A percentile compares a stretch with the other conserved stretches of the same genome.
Conservation (phyloP, 1,284 basidiomycete species). For the Xanthoconium separans region DNA sequence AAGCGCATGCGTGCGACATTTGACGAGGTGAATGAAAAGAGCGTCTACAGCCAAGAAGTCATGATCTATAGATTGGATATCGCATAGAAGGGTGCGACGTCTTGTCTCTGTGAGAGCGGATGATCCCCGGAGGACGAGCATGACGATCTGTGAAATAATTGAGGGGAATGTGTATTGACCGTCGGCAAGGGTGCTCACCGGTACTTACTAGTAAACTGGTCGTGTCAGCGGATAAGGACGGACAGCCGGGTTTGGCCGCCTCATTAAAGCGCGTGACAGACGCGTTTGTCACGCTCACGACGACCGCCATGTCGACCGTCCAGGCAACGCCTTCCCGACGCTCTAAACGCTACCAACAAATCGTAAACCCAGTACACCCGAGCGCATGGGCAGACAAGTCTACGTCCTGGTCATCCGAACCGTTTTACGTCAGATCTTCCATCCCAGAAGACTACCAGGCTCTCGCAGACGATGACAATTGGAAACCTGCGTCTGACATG, state of each 20-base stretch:
- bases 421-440: constrained; percentile 39
- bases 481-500: constrained; percentile 19
- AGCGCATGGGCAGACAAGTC: constrained; percentile 31
- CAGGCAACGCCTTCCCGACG: constrained; percentile 40
- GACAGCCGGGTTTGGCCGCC: not conserved
- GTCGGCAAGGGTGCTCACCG: constrained; percentile 14
- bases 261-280: constrained; percentile 24
- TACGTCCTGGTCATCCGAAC: constrained; percentile 42
- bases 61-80: constrained; percentile 56
- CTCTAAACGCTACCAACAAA: constrained; percentile 52
- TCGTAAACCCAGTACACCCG: constrained; percentile 40
- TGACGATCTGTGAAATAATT: constrained; percentile 30
- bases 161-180: not conserved
- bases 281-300: constrained; percentile 19
- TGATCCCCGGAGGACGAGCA: constrained; percentile 70
- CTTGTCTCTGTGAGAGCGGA: constrained; percentile 74
- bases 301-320: constrained; percentile 21
- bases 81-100: constrained; percentile 65
- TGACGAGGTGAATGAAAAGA: constrained; percentile 86
- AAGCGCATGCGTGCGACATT: constrained; percentile 49
- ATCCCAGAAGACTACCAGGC: constrained; percentile 30
- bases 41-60: constrained; percentile 74
- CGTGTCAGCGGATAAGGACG: constrained; percentile 5
- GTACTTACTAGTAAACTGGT: not conserved
- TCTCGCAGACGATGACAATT: constrained; percentile 36